Conservation (phyloP, 2,329 filamentous ascomycete species). For the Alternaria conjuncta region DNA sequence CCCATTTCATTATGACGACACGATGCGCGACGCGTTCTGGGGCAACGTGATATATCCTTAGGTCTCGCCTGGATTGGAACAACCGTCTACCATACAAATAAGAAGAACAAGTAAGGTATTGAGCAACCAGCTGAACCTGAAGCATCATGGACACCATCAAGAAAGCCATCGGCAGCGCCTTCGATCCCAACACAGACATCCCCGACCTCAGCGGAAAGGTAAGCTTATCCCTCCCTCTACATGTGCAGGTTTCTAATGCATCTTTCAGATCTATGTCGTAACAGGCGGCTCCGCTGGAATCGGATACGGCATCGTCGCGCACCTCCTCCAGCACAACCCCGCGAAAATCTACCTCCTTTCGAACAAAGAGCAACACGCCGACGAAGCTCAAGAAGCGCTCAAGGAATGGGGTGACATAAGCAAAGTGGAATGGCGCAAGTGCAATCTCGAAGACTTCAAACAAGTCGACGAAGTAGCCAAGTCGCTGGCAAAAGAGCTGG, state of each 20-base stretch:
- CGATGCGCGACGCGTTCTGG: slow-evolving; percentile 4
- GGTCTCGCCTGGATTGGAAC: not conserved
- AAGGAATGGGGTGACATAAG: slow-evolving; percentile 53
- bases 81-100: not conserved
- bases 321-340: slow-evolving; percentile 59
- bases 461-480: slow-evolving; percentile 56
- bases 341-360: slow-evolving; percentile 57
- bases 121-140: not conserved
- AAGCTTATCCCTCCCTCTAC: not conserved
- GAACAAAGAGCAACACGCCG: slow-evolving; percentile 58
- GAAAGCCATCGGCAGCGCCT: slow-evolving; percentile 23
- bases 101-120: not conserved
- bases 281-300: slow-evolving; percentile 60
- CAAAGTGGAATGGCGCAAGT: slow-evolving; percentile 55
- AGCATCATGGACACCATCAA: slow-evolving; percentile 34
- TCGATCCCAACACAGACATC: slow-evolving; percentile 51
- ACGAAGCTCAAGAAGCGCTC: slow-evolving; percentile 53
- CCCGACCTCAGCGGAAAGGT: slow-evolving; percentile 50
- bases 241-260: not conserved
- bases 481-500: slow-evolving; percentile 50
- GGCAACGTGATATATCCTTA: not conserved
- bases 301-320: slow-evolving; percentile 59
- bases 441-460: slow-evolving; percentile 56
- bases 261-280: slow-evolving; percentile 52
- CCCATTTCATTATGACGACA: slow-evolving; percentile 24